phyloP scores from a whole-genome alignment of 2,329 filamentous ascomycete species.

The Aspergillus sp. region DNA sequence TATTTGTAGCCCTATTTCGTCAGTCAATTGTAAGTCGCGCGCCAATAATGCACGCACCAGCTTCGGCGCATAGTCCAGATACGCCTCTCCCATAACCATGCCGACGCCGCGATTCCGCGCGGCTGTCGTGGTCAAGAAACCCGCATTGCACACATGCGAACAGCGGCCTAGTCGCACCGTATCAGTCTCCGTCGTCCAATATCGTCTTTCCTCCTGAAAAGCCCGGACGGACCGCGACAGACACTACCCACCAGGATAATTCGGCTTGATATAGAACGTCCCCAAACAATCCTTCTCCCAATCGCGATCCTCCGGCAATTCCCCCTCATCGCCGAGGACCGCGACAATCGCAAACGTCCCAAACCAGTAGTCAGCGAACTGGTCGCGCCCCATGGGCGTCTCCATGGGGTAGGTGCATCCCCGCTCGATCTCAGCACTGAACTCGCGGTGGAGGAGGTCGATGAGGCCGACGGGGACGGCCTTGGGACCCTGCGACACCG shows the following conservation, averaged over 20 bases:
- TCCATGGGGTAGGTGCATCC: conserved; percentile 41
- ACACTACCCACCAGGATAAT: conserved; percentile 35
- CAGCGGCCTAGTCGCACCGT: conserved; percentile 29
- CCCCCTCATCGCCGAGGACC: conserved; percentile 19
- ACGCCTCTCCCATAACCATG: conserved; percentile 34
- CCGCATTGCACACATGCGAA: conserved; percentile 39
- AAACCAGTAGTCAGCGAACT: conserved; percentile 38
- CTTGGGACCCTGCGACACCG: conserved; percentile 21
- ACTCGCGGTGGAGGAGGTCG: conserved; percentile 29
- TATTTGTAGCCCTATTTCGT: conserved; percentile 37
- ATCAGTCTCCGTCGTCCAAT: background rate
- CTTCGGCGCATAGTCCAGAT: conserved; percentile 36
- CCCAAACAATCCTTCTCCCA: conserved; percentile 37
- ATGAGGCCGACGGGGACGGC: conserved; percentile 24
- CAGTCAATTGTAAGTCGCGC: background rate
- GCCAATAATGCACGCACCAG: conserved; percentile 24
- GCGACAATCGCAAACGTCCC: conserved; percentile 37
- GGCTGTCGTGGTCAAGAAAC: conserved; percentile 33
- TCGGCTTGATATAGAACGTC: conserved; percentile 42
- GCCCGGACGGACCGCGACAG: background rate
- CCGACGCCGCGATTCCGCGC: conserved; percentile 35
- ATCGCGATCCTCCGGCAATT: conserved; percentile 24
- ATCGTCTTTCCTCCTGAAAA: too few species aligned
- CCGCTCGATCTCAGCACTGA: conserved; percentile 33
- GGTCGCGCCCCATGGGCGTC: conserved; percentile 25